These are phyloP conservation scores for Aspergillus taichungensis DNA, from an alignment of 495 filamentous ascomycete genomes.

Conservation along the genomic window DNA sequence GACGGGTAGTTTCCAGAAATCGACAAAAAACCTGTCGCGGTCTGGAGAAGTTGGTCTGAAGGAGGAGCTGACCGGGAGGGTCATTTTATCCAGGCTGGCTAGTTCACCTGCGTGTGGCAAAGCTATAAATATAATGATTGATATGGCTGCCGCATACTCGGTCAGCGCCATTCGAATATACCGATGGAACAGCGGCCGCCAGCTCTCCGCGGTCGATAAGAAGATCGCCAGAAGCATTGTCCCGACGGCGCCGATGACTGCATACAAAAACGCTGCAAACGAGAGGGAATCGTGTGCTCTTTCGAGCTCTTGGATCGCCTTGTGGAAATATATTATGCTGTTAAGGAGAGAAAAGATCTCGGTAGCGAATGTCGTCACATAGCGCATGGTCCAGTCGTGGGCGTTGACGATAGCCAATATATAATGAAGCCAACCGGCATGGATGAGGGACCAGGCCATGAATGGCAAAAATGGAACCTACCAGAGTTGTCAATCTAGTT, in stretches of 20 bases:
- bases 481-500: too few species aligned
- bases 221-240: conserved; percentile 61
- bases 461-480: conserved; percentile 60
- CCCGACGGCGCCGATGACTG: conserved; percentile 58
- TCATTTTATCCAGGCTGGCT: conserved; percentile 51
- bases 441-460: conserved; percentile 69
- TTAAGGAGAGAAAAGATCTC: conserved; percentile 67
- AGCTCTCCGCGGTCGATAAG: conserved; percentile 54
- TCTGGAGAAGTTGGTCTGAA: conserved; percentile 53
- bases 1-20: conserved; percentile 56
- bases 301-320: conserved; percentile 61
- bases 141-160: conserved; percentile 66
- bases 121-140: conserved; percentile 59
- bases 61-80: conserved; percentile 47
- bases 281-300: conserved; percentile 49
- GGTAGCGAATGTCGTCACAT: conserved; percentile 63
- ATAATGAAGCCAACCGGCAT: conserved; percentile 63
- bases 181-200: conserved; percentile 57
- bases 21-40: conserved; percentile 51
- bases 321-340: conserved; percentile 69
- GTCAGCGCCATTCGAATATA: conserved; percentile 56
- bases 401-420: conserved; percentile 63
- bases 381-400: conserved; percentile 71
- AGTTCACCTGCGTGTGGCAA: conserved; percentile 61
- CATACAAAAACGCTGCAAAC: conserved; percentile 63